Conservation (phyloP, 2,329 filamentous ascomycete genomes). For the Ampelomyces quisqualis region DNA sequence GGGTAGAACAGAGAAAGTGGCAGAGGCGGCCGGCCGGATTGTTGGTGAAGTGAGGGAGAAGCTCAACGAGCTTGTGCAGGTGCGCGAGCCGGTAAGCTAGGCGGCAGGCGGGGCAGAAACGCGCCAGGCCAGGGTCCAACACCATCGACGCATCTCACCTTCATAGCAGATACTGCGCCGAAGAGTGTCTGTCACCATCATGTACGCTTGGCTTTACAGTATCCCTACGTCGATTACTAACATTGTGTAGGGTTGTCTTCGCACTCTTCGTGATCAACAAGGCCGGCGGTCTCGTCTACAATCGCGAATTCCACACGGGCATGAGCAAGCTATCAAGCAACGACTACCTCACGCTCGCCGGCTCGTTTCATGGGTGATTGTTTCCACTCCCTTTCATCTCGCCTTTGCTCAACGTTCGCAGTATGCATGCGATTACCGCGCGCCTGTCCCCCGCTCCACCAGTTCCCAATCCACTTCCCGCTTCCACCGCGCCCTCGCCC, state of each 20-base stretch:
- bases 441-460: constrained; percentile 42
- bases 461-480: constrained; percentile 22
- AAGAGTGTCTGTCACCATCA: constrained; percentile 10
- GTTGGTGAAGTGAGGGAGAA: constrained; percentile 5
- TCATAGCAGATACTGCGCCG: too few relatives aligned
- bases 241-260: constrained; percentile 77
- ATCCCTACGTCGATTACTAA: too few relatives aligned
- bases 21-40: constrained; percentile 7
- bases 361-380: constrained; percentile 87
- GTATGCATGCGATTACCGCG: constrained; percentile 64
- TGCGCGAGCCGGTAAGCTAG: constrained; percentile 4
- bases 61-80: constrained; percentile 6
- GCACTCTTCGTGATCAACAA: constrained; percentile 98
- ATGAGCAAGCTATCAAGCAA: constrained; percentile 90
- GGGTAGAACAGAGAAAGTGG: too few relatives aligned
- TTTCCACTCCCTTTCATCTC: constrained; percentile 1
- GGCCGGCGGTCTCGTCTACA: constrained; percentile 93
- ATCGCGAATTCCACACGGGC: constrained; percentile 85
- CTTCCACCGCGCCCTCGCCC: constrained; percentile 25
- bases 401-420: constrained; percentile 21
- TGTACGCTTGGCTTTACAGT: too few relatives aligned
- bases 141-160: not conserved
- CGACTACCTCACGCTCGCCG: constrained; percentile 93
- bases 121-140: not conserved
- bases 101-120: not conserved